These are phyloP conservation scores for Caryopteris hybrid DNA, from an alignment of 305 asterid species.

Conservation along the genomic window DNA sequence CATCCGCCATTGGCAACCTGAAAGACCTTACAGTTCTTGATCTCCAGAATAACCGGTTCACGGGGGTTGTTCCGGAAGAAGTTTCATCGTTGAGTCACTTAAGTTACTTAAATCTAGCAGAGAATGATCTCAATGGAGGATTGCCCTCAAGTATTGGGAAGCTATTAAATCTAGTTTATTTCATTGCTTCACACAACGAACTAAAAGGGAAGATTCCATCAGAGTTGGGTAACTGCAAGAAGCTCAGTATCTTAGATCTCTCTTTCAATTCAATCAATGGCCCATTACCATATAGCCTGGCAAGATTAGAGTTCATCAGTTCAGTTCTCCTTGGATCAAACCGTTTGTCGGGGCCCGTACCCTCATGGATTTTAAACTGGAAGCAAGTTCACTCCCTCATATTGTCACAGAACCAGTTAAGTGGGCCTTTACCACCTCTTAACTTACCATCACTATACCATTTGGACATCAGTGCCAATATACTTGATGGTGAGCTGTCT, in stretches of 20 bases:
- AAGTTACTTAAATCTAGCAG: conserved; percentile 50
- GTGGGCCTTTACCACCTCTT: conserved; percentile 56
- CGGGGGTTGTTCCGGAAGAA: conserved; percentile 49
- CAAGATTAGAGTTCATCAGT: conserved; percentile 40
- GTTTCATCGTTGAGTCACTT: conserved; percentile 40
- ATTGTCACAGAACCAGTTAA: conserved; percentile 53
- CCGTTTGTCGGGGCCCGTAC: conserved; percentile 55
- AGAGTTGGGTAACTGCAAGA: conserved; percentile 53
- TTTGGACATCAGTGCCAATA: conserved; percentile 54
- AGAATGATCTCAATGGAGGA: conserved; percentile 47
- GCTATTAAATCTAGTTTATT: conserved; percentile 41
- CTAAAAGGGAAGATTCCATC: conserved; percentile 65
- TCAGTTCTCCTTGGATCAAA: conserved; percentile 54
- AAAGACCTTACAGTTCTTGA: conserved; percentile 39
- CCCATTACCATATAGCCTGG: conserved; percentile 44
- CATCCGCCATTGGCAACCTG: conserved; percentile 41
- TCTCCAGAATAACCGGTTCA: conserved; percentile 48
- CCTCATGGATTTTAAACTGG: conserved; percentile 76
- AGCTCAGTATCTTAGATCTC: conserved; percentile 42
- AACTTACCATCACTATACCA: conserved; percentile 38
- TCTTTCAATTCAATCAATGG: conserved; percentile 62
- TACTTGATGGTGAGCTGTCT: conserved; percentile 54
- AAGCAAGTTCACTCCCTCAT: conserved; percentile 34
- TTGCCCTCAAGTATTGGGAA: conserved; percentile 58
- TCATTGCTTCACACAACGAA: conserved; percentile 52